A percentile compares a stretch with the other conserved stretches of the same genome.
Conservation (phyloP, 345 rosid species). For the Populus deltoides region DNA sequence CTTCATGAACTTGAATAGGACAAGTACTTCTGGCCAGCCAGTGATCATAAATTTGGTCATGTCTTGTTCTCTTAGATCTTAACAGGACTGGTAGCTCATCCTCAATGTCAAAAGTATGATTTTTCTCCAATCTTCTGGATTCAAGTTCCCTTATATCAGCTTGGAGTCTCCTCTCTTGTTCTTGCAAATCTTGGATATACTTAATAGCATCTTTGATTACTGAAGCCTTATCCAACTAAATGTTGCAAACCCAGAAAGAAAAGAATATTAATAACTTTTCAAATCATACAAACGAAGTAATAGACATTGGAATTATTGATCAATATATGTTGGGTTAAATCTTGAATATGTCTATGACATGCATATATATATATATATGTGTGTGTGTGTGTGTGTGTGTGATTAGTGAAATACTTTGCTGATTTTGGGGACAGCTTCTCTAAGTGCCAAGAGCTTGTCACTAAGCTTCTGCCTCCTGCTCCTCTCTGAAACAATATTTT, state of each 20-base stretch:
- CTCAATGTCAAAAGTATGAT: slow-evolving; percentile 40
- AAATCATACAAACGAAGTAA: not conserved
- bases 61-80: slow-evolving; percentile 71
- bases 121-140: slow-evolving; percentile 39
- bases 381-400: no score
- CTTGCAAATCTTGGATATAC: slow-evolving; percentile 81
- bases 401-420: slow-evolving; percentile 50
- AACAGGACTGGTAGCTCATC: slow-evolving; percentile 53
- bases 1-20: slow-evolving; percentile 72
- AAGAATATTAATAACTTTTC: not conserved
- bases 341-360: not conserved
- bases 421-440: slow-evolving; percentile 91
- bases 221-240: slow-evolving; percentile 97
- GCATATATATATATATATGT: no score
- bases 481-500: slow-evolving; percentile 84
- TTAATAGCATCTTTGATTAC: slow-evolving; percentile 91
- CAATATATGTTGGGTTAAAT: not conserved
- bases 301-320: not conserved
- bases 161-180: slow-evolving; percentile 65
- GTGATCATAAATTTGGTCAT: slow-evolving; percentile 40
- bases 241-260: not conserved
- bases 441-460: slow-evolving; percentile 78
- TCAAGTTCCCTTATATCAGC: slow-evolving; percentile 73
- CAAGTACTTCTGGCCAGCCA: slow-evolving; percentile 30
- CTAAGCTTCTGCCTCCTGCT: slow-evolving; percentile 85